Evolutionary conservation across 108 stramenopile species (phyloP), one percentile per base, ranked within the genome.

Genomic region (Licmophora abbreviata): DNA sequence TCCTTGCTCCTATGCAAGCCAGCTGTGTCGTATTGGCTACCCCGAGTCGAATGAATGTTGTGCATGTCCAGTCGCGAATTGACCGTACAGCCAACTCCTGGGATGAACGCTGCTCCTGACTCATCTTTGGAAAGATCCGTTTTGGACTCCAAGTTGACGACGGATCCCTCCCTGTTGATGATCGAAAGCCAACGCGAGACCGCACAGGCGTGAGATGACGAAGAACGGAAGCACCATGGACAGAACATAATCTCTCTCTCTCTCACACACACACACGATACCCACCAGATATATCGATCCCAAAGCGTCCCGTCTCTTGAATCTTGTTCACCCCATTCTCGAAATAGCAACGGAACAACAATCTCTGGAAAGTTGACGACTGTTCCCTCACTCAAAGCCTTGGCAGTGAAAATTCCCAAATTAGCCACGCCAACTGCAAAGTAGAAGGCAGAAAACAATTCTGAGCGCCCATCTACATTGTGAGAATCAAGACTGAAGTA

Each of bases 221-320:
- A 12, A 35, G 11, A 35, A 12, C 34, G 12, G 9, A 11, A 11
- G 34, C 12, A 12, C 11, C 12, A 11, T 35, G 34, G 9, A 9
- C 34, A 12, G 12, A 35, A 9, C 12, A 35, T 9, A 35, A 9
- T 35, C 9, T 9, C 34, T 35, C 23, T 58, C 33, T 2, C 63
- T 63, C 26, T 60, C 60, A n/a, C n/a, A n/a, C n/a, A n/a, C n/a
- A n/a, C n/a, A n/a, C n/a, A n/a, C n/a, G n/a, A n/a, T n/a, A n/a
- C n/a, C n/a, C n/a, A n/a, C 76, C 76, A 77, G 47, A 78, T 64
- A 40, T 78, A 72, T 2, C 71, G 71, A 66, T 78, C 71, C 71
- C 71, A 73, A 18, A 69, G 35, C 23, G 44, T 18, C n/a, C 71
- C 77, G 52, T 78, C 77, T n/a, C n/a, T n/a, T n/a, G n/a, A n/a